Percentiles rank a stretch among this genome's conserved stretches.
Conservation (phyloP, 768 basidiomycete genomes). For the Phylloporus scabripes region DNA sequence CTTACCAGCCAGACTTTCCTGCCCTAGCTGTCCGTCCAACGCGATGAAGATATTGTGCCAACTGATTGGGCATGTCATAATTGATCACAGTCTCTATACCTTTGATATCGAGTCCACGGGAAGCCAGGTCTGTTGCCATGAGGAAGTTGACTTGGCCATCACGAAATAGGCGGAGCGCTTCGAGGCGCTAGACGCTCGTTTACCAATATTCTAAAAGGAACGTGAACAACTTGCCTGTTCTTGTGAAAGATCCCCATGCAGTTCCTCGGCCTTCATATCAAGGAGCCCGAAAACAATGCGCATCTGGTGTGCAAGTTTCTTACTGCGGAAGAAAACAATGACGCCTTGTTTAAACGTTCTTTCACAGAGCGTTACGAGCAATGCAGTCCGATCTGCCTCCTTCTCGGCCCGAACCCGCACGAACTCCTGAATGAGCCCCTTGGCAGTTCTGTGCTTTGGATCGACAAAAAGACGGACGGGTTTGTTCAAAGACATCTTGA, state of each 20-base stretch:
- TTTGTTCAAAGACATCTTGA: conserved; percentile 87
- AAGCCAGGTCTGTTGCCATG: conserved; percentile 94
- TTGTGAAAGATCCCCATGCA: conserved; percentile 94
- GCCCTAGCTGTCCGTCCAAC: conserved; percentile 97
- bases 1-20: conserved; percentile 84
- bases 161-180: conserved; percentile 81
- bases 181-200: conserved; percentile 57
- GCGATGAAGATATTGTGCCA: conserved; percentile 93
- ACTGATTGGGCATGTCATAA: conserved; percentile 94
- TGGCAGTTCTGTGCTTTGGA: conserved; percentile 82
- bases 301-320: conserved; percentile 96
- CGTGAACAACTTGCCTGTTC: conserved; percentile 63
- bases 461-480: conserved; percentile 96
- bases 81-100: conserved; percentile 97
- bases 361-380: conserved; percentile 81
- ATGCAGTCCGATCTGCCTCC: conserved; percentile 68
- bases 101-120: conserved; percentile 94
- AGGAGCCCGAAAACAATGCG: conserved; percentile 85
- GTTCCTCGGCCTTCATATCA: conserved; percentile 85
- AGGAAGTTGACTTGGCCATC: conserved; percentile 86
- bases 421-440: conserved; percentile 88
- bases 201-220: conserved; percentile 1
- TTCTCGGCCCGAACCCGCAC: conserved; percentile 82
- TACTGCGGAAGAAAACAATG: conserved; percentile 93
- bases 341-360: conserved; percentile 78